Evolutionary conservation across 2,329 filamentous ascomycete genomes (phyloP).

Genomic region (Pyricularia grisea): DNA sequence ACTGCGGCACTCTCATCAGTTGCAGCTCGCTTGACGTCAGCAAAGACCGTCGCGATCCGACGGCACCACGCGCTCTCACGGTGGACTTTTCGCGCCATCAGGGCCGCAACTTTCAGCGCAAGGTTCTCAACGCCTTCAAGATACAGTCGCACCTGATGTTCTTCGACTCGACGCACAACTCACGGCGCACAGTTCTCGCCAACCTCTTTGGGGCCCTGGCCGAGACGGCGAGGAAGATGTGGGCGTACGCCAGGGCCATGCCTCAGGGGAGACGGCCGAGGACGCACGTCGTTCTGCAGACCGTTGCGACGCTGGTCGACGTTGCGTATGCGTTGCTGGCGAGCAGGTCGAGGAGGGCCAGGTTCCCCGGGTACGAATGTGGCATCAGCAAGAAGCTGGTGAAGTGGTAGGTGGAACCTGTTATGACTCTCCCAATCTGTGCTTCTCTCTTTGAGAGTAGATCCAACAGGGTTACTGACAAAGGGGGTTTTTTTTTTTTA

Average conservation of each 20-base stretch:
- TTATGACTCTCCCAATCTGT: background rate
- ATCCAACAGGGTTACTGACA: background rate
- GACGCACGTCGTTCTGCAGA: conserved; percentile 52
- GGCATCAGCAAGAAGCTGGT: conserved; percentile 51
- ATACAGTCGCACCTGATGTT: conserved; percentile 80
- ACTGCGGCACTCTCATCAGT: conserved; percentile 76
- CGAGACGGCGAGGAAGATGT: conserved; percentile 71
- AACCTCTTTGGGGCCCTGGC: conserved; percentile 68
- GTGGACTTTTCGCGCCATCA: conserved; percentile 65
- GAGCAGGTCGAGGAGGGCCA: conserved; percentile 34
- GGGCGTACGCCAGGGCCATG: conserved; percentile 52
- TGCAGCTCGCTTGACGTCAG: conserved; percentile 64
- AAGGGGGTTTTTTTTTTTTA: background rate
- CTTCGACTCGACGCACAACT: conserved; percentile 73
- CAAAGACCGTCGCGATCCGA: conserved; percentile 49
- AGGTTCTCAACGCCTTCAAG: conserved; percentile 69
- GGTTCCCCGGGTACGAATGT: conserved; percentile 45
- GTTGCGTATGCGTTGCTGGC: conserved; percentile 57
- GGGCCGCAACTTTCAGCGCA: conserved; percentile 71
- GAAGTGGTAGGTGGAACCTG: conserved; percentile 42
- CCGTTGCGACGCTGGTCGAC: conserved; percentile 56
- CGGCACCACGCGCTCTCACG: conserved; percentile 62
- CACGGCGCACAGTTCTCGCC: conserved; percentile 53
- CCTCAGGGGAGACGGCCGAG: conserved; percentile 45
- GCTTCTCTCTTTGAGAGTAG: background rate